These are phyloP conservation scores for Tricholoma hemisulphureum DNA, from an alignment of 768 basidiomycete genomes.

Conservation along the genomic window DNA sequence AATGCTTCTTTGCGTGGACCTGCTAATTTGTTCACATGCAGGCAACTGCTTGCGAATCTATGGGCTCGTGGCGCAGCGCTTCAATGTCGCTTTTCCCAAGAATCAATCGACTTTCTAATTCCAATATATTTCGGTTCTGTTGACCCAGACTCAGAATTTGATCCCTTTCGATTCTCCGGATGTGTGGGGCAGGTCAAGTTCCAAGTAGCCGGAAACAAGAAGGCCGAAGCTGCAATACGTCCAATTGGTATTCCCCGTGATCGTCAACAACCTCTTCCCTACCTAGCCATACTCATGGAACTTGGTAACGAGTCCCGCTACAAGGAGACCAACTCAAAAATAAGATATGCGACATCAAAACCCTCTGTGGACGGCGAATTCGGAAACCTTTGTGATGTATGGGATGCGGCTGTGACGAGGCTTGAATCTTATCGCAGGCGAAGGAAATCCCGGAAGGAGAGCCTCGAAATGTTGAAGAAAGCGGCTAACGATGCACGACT, in stretches of 20 bases:
- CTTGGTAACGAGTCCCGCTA: not conserved
- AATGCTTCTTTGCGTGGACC: not conserved
- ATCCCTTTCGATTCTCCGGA: not conserved
- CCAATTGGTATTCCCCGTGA: not conserved
- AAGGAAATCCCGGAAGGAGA: not conserved
- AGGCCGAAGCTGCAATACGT: not conserved
- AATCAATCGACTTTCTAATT: not conserved
- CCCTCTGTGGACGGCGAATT: not conserved
- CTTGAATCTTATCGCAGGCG: not conserved
- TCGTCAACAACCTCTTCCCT: not conserved
- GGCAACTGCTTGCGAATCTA: not conserved
- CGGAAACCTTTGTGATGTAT: not conserved
- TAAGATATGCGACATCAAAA: not conserved
- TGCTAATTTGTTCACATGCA: not conserved
- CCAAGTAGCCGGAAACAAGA: not conserved
- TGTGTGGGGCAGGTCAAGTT: not conserved
- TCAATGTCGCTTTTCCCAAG: not conserved
- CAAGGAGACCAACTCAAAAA: not conserved
- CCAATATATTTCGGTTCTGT: not conserved
- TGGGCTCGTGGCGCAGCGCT: not conserved
- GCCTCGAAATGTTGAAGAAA: not conserved
- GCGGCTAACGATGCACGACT: not conserved
- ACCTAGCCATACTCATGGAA: not conserved
- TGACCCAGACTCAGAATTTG: not conserved
- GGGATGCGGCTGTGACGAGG: not conserved